Percentiles rank a stretch among this genome's conserved stretches.
phyloP scores from a whole-genome alignment of 2,329 filamentous ascomycete species.

The Botrytis paeoniae region DNA sequence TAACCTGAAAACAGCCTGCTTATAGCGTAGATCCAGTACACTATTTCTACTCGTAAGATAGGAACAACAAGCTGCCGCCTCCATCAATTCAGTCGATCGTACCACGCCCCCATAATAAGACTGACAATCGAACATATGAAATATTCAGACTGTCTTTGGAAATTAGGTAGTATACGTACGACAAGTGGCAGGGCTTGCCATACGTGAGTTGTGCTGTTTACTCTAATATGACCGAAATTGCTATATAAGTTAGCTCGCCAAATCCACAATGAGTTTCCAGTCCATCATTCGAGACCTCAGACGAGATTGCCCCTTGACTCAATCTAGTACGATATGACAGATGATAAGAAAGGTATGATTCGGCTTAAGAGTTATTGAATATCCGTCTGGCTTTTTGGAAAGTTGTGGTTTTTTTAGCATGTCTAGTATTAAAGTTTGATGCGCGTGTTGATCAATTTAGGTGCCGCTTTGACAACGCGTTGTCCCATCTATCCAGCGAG shows the following conservation, averaged over 20 bases:
- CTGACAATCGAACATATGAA: neutral
- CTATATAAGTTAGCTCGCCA: neutral
- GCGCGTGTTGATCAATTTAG: neutral
- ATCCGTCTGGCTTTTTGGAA: neutral
- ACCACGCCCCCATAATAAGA: neutral
- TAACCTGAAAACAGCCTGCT: neutral
- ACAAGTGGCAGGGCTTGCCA: neutral
- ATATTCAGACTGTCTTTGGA: neutral
- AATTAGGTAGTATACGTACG: neutral
- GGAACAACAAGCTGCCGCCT: neutral
- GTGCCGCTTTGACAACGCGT: neutral
- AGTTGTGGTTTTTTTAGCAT: neutral
- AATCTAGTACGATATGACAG: constrained; percentile 1
- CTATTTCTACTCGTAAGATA: neutral
- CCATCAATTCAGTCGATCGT: neutral
- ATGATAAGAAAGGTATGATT: neutral
- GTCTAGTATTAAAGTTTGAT: neutral
- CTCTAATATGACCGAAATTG: neutral
- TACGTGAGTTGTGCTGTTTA: neutral
- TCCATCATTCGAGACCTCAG: neutral
- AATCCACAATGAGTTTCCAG: neutral
- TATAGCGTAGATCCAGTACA: neutral
- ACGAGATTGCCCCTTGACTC: neutral
- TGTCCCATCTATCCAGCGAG: neutral
- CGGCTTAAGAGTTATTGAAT: neutral